phyloP scores from a whole-genome alignment of 2,329 filamentous ascomycete genomes.

The Xylariaceae sp. region DNA sequence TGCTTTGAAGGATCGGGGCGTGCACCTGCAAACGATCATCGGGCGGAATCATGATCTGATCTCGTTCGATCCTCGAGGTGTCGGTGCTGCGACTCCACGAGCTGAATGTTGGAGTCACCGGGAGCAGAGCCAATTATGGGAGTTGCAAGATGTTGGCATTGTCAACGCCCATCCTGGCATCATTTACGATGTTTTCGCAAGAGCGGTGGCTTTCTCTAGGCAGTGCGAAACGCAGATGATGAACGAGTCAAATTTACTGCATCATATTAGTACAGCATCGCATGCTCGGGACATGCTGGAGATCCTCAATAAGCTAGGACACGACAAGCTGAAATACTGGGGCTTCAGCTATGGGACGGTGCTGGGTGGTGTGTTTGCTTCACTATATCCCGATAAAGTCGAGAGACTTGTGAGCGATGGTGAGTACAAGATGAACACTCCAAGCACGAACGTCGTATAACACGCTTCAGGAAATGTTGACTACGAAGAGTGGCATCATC shows the following conservation, averaged over 20 bases:
- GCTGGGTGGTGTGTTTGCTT: constrained; percentile 49
- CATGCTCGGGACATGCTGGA: constrained; percentile 47
- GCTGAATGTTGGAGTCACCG: constrained; percentile 48
- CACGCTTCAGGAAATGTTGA: constrained; percentile 41
- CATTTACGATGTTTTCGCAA: constrained; percentile 42
- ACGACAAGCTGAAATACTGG: constrained; percentile 47
- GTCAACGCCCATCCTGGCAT: constrained; percentile 45
- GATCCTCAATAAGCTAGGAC: constrained; percentile 39
- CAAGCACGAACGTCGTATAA: neutral
- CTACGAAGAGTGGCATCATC: constrained; percentile 51
- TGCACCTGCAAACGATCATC: constrained; percentile 40
- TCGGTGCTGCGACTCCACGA: constrained; percentile 47
- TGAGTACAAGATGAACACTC: constrained; percentile 20
- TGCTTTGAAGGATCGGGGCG: constrained; percentile 30
- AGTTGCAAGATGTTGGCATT: constrained; percentile 40
- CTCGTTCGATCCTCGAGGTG: constrained; percentile 48
- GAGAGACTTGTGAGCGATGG: constrained; percentile 50
- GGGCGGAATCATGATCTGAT: constrained; percentile 43
- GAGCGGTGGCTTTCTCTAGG: constrained; percentile 39
- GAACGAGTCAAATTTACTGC: constrained; percentile 32
- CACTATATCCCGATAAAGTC: constrained; percentile 48
- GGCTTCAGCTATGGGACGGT: constrained; percentile 52
- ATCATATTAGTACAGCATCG: constrained; percentile 41
- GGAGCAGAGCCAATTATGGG: constrained; percentile 41
- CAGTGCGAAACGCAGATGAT: constrained; percentile 40